Evolutionary conservation across 208 protist genomes (phyloP), one percentile per base, ranked within the genome.

Genomic region (Naegleria lovaniensis): DNA sequence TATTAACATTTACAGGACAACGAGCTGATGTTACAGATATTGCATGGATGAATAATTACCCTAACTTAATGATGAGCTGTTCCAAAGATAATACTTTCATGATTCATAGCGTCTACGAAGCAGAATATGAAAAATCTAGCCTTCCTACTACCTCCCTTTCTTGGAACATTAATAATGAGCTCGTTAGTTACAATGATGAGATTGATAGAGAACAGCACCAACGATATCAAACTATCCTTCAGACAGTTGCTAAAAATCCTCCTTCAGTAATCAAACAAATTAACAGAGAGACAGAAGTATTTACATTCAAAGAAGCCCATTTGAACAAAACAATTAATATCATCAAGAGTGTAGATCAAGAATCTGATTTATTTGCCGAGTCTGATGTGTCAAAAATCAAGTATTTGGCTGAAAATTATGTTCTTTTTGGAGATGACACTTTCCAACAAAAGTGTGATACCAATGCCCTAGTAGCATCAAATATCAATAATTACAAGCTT

Each of bases 11-110:
- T 40, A 40, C 39, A 9, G 48, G 48, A n/a, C 85, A 89, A 33
- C 6, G 25, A 29, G 48, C 39, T 25, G 48, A 51, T 55, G 36
- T 89, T 19, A 89, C 85, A 33, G 85, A 40, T 67, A 67, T 89
- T 39, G 11, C 16, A 22, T 89, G 85, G 85, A 38, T 67, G 39
- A 33, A 89, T 19, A 67, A 89, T 67, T 58, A 33, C 16, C 41
- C 48, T n/a, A 25, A 89, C 25, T n/a, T 38, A n/a, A 51, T 89
- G 48, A 40, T 89, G 16, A 89, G 36, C 67, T 89, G 85, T 67
- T 52, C 48, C 9, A 89, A 89, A 29, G 85, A 89, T 40, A 11
- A 22, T 67, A 67, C 11, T 67, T 67, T 89, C 3, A 38, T 67
- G 41, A 41, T 67, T 38, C 85, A 89, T 22, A 22, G 6, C 9